Evolutionary conservation across 176 grass and related monocot species (phyloP), one percentile per base, ranked within the genome.

Genomic region (Oryza australiensis): DNA sequence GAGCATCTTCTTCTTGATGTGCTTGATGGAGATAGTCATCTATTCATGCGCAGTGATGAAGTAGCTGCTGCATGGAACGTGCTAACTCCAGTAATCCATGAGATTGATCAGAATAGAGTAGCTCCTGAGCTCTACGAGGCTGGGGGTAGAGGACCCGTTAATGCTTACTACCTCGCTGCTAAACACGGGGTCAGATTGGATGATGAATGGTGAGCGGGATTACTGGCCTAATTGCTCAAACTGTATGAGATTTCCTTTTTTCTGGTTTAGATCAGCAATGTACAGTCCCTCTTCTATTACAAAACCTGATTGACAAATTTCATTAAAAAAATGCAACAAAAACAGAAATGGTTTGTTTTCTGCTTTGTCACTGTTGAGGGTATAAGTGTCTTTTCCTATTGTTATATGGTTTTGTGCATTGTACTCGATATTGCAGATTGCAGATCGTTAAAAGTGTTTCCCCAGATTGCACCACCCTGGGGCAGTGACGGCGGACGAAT

Each of bases 11-110:
- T 98, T 12, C 62, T 94, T 77, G 95, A 94, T 63, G 95, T 94
- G 59, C 40, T 98, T 33, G 95, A 98, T 72, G 95, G 95, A 68
- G 92, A 98, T 72, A 97, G 41, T 53, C 95, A 97, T 91, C 83
- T 98, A 9, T 98, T 98, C 69, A 98, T 98, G 92, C 83, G 95
- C 15, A 98, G 95, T 26, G 95, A 97, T 38, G 95, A 98, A 77
- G 22, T 94, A 53, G 92, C 88, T 75, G 90, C 95, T 57, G 95
- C 92, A 59, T 94, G 95, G 92, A 88, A 87, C 28, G 86, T 94
- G 35, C 73, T 97, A 76, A 83, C 88, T 43, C 95, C 95, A 34
- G 66, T 94, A 87, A 85, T 91, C 75, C 78, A 84, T 73, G 90
- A 94, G 84, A 93, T 97, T 20, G 84, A 97, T 14, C 80, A 91